Evolutionary conservation across 2,329 filamentous ascomycete species (phyloP), one percentile per base, ranked within the genome.

Genomic region (Falciphora oryzae): DNA sequence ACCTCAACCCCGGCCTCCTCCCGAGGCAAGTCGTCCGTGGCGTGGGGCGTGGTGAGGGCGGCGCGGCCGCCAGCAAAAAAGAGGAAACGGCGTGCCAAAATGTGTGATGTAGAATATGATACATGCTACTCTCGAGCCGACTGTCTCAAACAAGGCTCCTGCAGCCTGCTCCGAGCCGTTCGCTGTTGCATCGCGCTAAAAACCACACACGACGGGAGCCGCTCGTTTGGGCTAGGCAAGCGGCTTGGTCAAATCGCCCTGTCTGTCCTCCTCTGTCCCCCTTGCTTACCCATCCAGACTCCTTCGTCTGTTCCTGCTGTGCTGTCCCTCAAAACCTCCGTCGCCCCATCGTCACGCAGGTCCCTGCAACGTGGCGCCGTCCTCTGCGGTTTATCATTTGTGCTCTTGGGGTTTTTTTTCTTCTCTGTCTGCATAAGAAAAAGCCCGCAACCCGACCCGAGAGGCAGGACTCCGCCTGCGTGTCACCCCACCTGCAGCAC

Each of bases 401-500:
- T 18, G 38, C 7, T 10, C 16, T 18, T 18, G 22, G 10, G n/a
- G 3, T 25, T 53, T 53, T 53, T 53, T 53, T 11, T 53, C 22
- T 53, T 1, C 7, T 18, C 44, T 4, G 10, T 5, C 38, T 22
- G 38, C 16, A 50, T 3, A 53, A n/a, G 4, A 44, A 44, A 44
- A 53, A 53, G 44, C 44, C 44, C 8, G 44, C 44, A 53, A 22
- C 22, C 44, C 44, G 16, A 22, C 18, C 16, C 44, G 44, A n/a
- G 44, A 53, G 44, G 18, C 44, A 53, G 18, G 44, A 25, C 44
- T 53, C 44, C 44, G 44, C 44, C 44, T n/a, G 44, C n/a, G 44
- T 53, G 44, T 53, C 44, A 53, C 44, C 44, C 44, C 44, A 53
- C 44, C 44, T 53, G 44, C 44, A 53, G 44, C 44, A 53, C 44